Evolutionary conservation across 2,329 filamentous ascomycete genomes (phyloP).

Genomic region (Aspergillaceae sp.): DNA sequence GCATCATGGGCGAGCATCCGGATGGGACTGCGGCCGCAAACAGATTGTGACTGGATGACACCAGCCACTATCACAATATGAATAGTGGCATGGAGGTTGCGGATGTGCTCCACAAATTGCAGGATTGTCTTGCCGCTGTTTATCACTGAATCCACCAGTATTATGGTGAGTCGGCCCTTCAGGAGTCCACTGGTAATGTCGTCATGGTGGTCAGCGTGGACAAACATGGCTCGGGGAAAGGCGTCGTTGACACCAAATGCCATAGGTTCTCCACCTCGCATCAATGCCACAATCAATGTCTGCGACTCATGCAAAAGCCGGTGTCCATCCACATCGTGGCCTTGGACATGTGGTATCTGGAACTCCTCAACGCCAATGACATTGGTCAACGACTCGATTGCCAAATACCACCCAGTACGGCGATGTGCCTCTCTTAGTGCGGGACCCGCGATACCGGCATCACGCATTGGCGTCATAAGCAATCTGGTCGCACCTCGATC

Average conservation of each 20-base stretch:
- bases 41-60: conserved; percentile 42
- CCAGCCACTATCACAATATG: conserved; percentile 49
- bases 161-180: conserved; percentile 29
- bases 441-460: conserved; percentile 41
- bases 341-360: conserved; percentile 45
- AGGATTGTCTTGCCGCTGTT: conserved; percentile 47
- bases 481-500: conserved; percentile 40
- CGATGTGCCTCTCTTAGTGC: conserved; percentile 43
- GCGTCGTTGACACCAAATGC: conserved; percentile 49
- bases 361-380: conserved; percentile 44
- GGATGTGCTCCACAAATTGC: conserved; percentile 43
- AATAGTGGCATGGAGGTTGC: conserved; percentile 28
- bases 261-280: conserved; percentile 57
- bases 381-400: conserved; percentile 38
- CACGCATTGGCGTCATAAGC: conserved; percentile 46
- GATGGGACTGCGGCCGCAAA: conserved; percentile 14
- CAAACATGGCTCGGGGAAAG: conserved; percentile 45
- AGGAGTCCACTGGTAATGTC: conserved; percentile 42
- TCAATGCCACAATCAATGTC: conserved; percentile 51
- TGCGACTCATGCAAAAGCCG: conserved; percentile 39
- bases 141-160: conserved; percentile 55
- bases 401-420: conserved; percentile 46
- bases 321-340: conserved; percentile 37
- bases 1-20: conserved; percentile 1
- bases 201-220: conserved; percentile 35